Percentiles rank a stretch among this genome's conserved stretches.
Conservation (phyloP, 2,329 filamentous ascomycete species). For the Nemania sp. region DNA sequence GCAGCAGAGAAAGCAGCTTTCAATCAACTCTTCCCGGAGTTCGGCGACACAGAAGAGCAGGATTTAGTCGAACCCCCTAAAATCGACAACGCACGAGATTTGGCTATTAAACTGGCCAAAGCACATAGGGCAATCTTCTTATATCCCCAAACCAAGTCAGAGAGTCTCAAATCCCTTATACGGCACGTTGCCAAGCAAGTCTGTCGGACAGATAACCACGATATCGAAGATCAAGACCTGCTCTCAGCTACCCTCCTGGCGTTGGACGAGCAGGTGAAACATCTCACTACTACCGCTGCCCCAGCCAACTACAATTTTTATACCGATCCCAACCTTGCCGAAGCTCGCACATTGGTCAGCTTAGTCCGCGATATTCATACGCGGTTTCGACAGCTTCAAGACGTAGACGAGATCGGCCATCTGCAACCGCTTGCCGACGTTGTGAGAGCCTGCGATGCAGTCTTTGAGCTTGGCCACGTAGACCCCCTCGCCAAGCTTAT, state of each 20-base stretch:
- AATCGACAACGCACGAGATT: slow-evolving; percentile 50
- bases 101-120: slow-evolving; percentile 64
- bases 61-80: slow-evolving; percentile 35
- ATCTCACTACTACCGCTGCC: slow-evolving; percentile 45
- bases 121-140: slow-evolving; percentile 61
- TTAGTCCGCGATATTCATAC: slow-evolving; percentile 70
- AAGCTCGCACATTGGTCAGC: slow-evolving; percentile 72
- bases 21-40: slow-evolving; percentile 79
- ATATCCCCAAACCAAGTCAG: slow-evolving; percentile 44
- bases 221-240: slow-evolving; percentile 54
- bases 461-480: slow-evolving; percentile 74
- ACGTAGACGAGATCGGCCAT: slow-evolving; percentile 66
- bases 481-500: slow-evolving; percentile 88
- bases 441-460: slow-evolving; percentile 70
- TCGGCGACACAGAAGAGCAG: slow-evolving; percentile 55
- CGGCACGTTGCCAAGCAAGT: slow-evolving; percentile 48
- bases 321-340: slow-evolving; percentile 73
- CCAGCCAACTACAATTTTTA: slow-evolving; percentile 81
- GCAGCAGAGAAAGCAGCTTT: slow-evolving; percentile 75
- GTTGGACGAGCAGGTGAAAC: slow-evolving; percentile 63
- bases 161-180: slow-evolving; percentile 50
- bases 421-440: slow-evolving; percentile 82
- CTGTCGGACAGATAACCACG: slow-evolving; percentile 39
- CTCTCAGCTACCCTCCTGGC: slow-evolving; percentile 68
- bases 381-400: slow-evolving; percentile 73